phyloP scores from a whole-genome alignment of 495 filamentous ascomycete species.

The Penicillium waksmanii region DNA sequence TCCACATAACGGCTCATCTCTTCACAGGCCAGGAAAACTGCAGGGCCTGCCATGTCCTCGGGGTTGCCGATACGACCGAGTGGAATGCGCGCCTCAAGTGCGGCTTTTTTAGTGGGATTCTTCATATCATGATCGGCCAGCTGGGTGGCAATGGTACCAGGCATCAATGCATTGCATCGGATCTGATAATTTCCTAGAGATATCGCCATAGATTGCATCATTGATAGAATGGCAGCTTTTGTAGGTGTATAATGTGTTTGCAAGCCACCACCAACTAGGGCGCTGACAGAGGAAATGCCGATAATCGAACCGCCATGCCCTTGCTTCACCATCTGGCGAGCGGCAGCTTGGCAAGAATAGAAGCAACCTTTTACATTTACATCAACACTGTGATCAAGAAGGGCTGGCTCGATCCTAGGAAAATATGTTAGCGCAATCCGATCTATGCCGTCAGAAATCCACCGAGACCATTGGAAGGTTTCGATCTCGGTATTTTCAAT shows the following conservation, averaged over 20 bases:
- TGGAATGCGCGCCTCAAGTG: conserved; percentile 79
- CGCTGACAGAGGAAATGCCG: conserved; percentile 49
- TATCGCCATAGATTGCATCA: conserved; percentile 48
- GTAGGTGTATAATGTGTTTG: conserved; percentile 47
- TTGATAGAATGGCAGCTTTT: conserved; percentile 54
- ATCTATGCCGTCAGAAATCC: background rate
- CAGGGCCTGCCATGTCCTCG: conserved; percentile 38
- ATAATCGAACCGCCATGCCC: conserved; percentile 51
- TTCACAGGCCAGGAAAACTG: conserved; percentile 36
- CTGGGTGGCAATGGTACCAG: conserved; percentile 35
- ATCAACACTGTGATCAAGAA: conserved; percentile 45
- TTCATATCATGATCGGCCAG: conserved; percentile 75
- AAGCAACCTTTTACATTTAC: conserved; percentile 71
- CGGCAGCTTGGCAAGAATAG: conserved; percentile 61
- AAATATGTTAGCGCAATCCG: conserved; percentile 6
- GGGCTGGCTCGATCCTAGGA: conserved; percentile 37
- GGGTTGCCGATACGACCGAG: conserved; percentile 54
- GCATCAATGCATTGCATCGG: conserved; percentile 36
- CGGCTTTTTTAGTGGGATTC: conserved; percentile 61
- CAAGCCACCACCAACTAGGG: conserved; percentile 35
- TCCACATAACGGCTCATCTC: conserved; percentile 37
- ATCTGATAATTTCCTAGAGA: conserved; percentile 32
- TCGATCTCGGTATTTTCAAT: background rate
- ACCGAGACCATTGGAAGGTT: background rate
- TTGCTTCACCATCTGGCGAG: conserved; percentile 36